Base-by-base conservation (phyloP, 345 rosid genomes). In the Citrus inodora region DNA sequence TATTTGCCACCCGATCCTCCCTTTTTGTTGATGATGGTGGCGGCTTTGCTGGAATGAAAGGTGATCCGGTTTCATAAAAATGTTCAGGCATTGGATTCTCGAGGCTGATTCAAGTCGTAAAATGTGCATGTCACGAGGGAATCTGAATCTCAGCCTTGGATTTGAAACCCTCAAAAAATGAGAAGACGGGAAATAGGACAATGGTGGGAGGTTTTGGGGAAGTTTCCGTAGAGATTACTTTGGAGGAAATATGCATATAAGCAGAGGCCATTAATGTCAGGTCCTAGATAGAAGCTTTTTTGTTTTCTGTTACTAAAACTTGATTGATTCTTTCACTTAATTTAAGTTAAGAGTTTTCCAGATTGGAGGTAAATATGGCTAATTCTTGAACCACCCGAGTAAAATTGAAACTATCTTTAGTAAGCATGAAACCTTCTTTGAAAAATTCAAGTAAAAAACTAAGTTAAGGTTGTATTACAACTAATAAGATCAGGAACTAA, bases 1-100 rank as follows among this genome's bases (percentile, higher is more conserved):
- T 76, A 24, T 80, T 75, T 56, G 73, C 65, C 19, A 46, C 61
- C 37, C 58, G 82, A 42, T 72, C 81, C 68, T 82, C 86, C 60
- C 78, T 69, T 76, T 78, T 83, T 73, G 74, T 83, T n/a, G 62
- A 28, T 11, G 83, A 40, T 25, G 71, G 59, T 22, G 71, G 59
- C 40, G 74, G 78, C 82, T 67, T 78, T 4, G 82, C 79, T 4
- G 82, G 71, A 78, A 69, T 28, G 30, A 37, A 42, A 62, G 74
- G 67, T 42, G 76, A 61, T 42, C 77, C 80, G 5, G 78, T 69
- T 68, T 38, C 66, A 4, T 51, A 53, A n/a, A 42, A 48, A 77
- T 58, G 79, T 40, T 75, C 53, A 53, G 28, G 71, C 71, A 67
- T 67, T 63, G 55, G 16, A 28, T 46, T 28, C 60, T 75, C 14